A percentile compares a stretch with the other conserved stretches of the same genome.
These are phyloP conservation scores for Oryza longistaminata DNA, from an alignment of 176 grass and related monocot genomes.

Conservation along the genomic window DNA sequence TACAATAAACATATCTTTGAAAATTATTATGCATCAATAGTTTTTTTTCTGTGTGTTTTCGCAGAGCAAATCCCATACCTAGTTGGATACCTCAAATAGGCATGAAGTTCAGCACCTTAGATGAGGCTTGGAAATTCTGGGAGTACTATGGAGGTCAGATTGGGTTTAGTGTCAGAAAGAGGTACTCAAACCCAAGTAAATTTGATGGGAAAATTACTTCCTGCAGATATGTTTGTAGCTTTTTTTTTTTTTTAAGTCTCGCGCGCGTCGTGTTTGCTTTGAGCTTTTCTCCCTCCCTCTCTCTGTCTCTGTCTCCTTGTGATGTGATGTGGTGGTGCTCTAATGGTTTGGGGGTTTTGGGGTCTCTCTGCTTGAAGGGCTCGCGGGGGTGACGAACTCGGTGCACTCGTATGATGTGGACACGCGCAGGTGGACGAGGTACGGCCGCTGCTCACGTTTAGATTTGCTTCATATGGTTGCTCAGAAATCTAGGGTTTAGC, in stretches of 20 bases:
- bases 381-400: slow-evolving; percentile 93
- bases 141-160: no score
- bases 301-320: not conserved
- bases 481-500: not conserved
- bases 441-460: not conserved
- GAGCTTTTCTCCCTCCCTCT: not conserved
- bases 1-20: no score
- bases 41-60: no score
- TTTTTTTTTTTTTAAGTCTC: not conserved
- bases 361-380: slow-evolving; percentile 49
- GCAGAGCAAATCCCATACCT: no score
- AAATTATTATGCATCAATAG: no score
- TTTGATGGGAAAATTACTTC: no score
- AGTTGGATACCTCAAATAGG: no score
- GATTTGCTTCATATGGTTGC: not conserved
- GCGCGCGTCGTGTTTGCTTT: not conserved
- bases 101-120: no score
- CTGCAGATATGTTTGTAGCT: no score
- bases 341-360: slow-evolving; percentile 13
- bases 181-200: no score
- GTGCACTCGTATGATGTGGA: slow-evolving; percentile 91
- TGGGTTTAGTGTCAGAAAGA: no score
- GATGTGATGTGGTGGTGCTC: not conserved
- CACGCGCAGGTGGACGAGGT: slow-evolving; percentile 82
- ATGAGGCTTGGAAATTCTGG: no score